Conservation (phyloP, 2,329 filamentous ascomycete genomes). For the Penicillium nordicum region DNA sequence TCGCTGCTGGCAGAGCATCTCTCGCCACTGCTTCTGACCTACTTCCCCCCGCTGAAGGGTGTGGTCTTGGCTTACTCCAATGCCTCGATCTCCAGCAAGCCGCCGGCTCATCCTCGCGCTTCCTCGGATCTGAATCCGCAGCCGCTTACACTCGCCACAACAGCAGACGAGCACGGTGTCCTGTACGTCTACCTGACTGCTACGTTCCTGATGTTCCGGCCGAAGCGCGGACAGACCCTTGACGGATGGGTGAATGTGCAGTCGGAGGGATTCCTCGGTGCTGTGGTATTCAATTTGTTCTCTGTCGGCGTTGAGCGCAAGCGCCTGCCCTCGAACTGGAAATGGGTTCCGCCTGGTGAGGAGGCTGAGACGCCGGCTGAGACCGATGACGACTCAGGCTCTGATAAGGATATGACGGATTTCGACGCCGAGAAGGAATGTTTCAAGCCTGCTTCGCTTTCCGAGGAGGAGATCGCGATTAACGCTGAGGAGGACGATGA, state of each 20-base stretch:
- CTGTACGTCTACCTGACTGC: constrained; percentile 85
- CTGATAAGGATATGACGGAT: constrained; percentile 11
- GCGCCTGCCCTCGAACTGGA: constrained; percentile 74
- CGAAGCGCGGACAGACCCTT: constrained; percentile 67
- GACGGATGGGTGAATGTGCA: constrained; percentile 82
- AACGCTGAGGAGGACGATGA: constrained; percentile 50
- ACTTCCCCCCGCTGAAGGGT: constrained; percentile 58
- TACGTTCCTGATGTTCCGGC: constrained; percentile 79
- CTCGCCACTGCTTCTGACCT: constrained; percentile 61
- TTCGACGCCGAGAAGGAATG: constrained; percentile 40
- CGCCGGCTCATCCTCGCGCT: constrained; percentile 35
- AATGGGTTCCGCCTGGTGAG: constrained; percentile 64
- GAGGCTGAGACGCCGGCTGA: constrained; percentile 22
- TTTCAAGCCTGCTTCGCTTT: constrained; percentile 37
- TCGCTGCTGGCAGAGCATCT: constrained; percentile 60
- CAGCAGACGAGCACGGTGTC: constrained; percentile 76
- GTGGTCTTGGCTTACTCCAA: constrained; percentile 55
- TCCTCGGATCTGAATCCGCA: constrained; percentile 32
- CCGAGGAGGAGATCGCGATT: constrained; percentile 32
- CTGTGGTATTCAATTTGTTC: constrained; percentile 88
- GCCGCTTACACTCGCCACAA: constrained; percentile 41
- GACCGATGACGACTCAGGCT: constrained; percentile 29
- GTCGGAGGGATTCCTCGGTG: constrained; percentile 81
- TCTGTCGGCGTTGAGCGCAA: constrained; percentile 80
- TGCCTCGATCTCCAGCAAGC: constrained; percentile 40